Conservation (phyloP, 345 rosid species). For the Sisymbrium altissimum region DNA sequence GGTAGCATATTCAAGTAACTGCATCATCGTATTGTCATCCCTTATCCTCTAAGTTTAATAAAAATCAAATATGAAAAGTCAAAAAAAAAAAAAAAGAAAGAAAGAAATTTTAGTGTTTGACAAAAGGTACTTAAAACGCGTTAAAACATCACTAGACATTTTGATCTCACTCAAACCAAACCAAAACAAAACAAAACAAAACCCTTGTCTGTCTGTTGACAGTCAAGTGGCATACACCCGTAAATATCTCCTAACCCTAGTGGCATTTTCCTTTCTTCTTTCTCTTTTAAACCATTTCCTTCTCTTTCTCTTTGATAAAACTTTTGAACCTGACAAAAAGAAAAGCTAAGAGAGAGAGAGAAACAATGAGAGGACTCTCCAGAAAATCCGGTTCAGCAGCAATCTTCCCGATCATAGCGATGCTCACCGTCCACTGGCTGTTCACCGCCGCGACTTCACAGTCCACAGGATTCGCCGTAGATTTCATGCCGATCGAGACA, state of each 20-base stretch:
- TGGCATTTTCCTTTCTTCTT: conserved; percentile 22
- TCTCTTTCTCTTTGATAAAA: not conserved
- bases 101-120: not conserved
- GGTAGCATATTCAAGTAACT: not conserved
- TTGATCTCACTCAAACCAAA: not conserved
- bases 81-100: not conserved
- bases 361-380: conserved; percentile 27
- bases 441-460: conserved; percentile 23
- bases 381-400: not conserved
- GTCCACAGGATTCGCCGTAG: conserved; percentile 32
- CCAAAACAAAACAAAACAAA: too few species aligned
- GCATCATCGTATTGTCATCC: not conserved
- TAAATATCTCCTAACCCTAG: conserved; percentile 6
- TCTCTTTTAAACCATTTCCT: conserved; percentile 30
- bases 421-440: conserved; percentile 45
- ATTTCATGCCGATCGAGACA: conserved; percentile 40
- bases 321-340: not conserved
- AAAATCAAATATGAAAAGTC: not conserved
- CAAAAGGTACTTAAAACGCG: conserved; percentile 3
- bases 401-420: conserved; percentile 33
- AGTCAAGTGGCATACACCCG: conserved; percentile 36
- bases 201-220: not conserved
- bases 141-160: conserved; percentile 14
- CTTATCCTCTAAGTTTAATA: not conserved
- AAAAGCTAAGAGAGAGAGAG: not conserved